These are phyloP conservation scores for Lasiodiplodia sp. DNA, from an alignment of 2,329 filamentous ascomycete genomes.

Conservation along the genomic window DNA sequence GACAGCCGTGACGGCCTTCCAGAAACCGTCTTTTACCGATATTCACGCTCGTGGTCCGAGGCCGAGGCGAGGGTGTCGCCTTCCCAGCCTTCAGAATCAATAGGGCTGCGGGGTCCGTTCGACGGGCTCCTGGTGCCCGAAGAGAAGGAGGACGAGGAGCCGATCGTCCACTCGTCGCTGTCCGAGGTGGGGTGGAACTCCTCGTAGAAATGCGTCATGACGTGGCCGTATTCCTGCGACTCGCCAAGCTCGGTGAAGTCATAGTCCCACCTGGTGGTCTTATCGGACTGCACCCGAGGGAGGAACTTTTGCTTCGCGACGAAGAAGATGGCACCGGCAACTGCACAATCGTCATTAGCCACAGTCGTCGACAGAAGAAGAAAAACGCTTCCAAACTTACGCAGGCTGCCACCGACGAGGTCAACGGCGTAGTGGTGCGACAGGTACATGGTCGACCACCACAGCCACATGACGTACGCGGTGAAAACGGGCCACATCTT, in stretches of 20 bases:
- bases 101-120: constrained; percentile 52
- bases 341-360: constrained; percentile 41
- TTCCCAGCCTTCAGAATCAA: constrained; percentile 67
- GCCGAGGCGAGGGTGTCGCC: constrained; percentile 60
- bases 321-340: constrained; percentile 80
- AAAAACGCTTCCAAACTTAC: constrained; percentile 39
- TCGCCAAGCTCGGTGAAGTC: constrained; percentile 90
- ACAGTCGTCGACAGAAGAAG: too few relatives aligned
- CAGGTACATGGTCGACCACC: constrained; percentile 98
- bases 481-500: constrained; percentile 80
- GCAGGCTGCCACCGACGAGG: constrained; percentile 81
- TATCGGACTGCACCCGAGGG: constrained; percentile 81
- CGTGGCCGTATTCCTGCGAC: constrained; percentile 60
- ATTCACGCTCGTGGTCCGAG: constrained; percentile 49
- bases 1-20: constrained; percentile 11
- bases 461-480: constrained; percentile 88
- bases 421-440: constrained; percentile 97
- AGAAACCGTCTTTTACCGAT: constrained; percentile 25
- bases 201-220: constrained; percentile 64
- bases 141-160: constrained; percentile 79
- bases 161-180: constrained; percentile 89
- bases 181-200: constrained; percentile 62
- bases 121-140: constrained; percentile 68
- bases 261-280: constrained; percentile 92
- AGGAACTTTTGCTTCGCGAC: constrained; percentile 81